These are phyloP conservation scores for Tremella fuciformis DNA, from an alignment of 768 basidiomycete genomes.

Conservation along the genomic window DNA sequence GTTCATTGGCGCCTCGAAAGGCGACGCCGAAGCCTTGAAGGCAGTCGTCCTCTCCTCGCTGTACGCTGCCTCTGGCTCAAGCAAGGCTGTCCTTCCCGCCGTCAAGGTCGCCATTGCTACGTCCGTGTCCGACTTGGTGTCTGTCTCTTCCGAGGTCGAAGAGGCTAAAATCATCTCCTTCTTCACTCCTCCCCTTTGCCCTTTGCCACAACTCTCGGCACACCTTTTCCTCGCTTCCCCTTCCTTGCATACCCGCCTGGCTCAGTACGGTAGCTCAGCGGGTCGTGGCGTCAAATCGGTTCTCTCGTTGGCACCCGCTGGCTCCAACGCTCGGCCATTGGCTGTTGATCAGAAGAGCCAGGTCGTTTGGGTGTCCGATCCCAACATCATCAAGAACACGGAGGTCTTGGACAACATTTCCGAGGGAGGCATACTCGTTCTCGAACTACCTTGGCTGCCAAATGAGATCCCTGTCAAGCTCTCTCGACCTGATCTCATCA, in stretches of 20 bases:
- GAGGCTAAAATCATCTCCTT: conserved; percentile 60
- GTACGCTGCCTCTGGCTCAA: conserved; percentile 42
- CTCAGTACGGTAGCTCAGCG: conserved; percentile 48
- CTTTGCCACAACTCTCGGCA: conserved; percentile 57
- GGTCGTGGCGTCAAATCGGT: conserved; percentile 52
- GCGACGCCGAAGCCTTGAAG: not conserved
- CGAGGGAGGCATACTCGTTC: conserved; percentile 62
- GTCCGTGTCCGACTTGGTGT: conserved; percentile 13
- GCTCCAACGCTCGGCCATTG: conserved; percentile 33
- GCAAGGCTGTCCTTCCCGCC: conserved; percentile 29
- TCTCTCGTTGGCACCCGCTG: conserved; percentile 50
- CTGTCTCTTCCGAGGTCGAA: conserved; percentile 3
- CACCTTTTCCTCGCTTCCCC: conserved; percentile 54
- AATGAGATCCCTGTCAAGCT: conserved; percentile 72
- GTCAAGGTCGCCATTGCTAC: conserved; percentile 37
- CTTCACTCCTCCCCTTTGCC: conserved; percentile 62
- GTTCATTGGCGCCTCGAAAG: not conserved
- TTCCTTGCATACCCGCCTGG: conserved; percentile 51
- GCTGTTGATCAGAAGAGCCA: conserved; percentile 58
- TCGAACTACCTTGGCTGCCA: conserved; percentile 73
- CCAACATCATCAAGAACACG: conserved; percentile 73
- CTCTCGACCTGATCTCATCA: conserved; percentile 56
- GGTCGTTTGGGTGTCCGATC: conserved; percentile 73
- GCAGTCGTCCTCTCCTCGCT: conserved; percentile 38
- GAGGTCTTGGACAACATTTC: conserved; percentile 67